phyloP scores from a whole-genome alignment of 2,329 filamentous ascomycete species.

The Tolypocladium capitatum region DNA sequence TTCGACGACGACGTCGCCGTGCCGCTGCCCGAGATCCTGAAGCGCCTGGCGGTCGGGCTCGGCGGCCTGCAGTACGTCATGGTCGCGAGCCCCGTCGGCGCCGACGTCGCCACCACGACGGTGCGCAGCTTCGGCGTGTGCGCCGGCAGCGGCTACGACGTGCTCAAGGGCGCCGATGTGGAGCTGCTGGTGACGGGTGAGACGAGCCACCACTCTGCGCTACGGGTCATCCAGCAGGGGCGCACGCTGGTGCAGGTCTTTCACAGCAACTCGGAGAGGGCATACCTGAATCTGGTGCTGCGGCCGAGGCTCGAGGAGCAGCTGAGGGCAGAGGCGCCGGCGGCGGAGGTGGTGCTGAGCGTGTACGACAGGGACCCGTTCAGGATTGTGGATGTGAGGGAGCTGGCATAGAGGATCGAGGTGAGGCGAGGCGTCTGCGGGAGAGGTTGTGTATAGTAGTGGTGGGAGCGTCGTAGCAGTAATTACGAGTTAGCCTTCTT shows the following conservation, averaged over 20 bases:
- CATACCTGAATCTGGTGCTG: constrained; percentile 63
- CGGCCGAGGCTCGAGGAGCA: constrained; percentile 47
- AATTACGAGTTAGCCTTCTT: background rate
- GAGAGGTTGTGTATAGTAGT: background rate
- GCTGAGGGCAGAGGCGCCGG: constrained; percentile 35
- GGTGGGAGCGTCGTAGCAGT: background rate
- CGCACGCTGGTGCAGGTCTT: constrained; percentile 74
- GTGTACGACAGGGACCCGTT: constrained; percentile 78
- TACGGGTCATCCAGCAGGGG: constrained; percentile 74
- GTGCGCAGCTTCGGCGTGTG: constrained; percentile 72
- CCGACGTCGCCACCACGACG: constrained; percentile 18
- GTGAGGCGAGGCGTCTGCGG: background rate
- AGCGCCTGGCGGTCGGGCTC: constrained; percentile 49
- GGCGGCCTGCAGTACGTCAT: constrained; percentile 47
- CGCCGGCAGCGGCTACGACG: constrained; percentile 71
- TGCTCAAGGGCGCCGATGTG: constrained; percentile 57
- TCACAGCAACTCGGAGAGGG: constrained; percentile 86
- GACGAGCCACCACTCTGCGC: constrained; percentile 82
- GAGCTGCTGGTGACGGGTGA: constrained; percentile 87
- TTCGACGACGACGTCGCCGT: constrained; percentile 22
- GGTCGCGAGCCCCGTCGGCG: constrained; percentile 38
- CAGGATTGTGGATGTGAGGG: constrained; percentile 49
- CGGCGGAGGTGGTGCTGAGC: constrained; percentile 59
- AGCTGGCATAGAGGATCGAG: constrained; percentile 14
- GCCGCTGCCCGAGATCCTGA: constrained; percentile 29